phyloP scores from a whole-genome alignment of 768 basidiomycete genomes.

The Trametes villosa region DNA sequence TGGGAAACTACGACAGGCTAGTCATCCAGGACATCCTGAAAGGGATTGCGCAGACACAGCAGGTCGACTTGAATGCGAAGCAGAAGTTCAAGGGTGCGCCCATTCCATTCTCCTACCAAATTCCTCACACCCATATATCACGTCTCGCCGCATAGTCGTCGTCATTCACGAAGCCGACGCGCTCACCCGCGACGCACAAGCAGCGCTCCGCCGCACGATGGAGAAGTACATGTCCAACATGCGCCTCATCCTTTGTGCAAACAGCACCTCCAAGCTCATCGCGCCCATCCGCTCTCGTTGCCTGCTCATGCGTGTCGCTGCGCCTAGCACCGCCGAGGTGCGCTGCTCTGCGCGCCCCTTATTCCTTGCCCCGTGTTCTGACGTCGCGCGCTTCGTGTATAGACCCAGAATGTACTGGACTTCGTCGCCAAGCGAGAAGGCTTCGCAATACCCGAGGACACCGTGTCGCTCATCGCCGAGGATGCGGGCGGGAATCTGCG shows the following conservation, averaged over 20 bases:
- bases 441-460: constrained; percentile 81
- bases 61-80: constrained; percentile 93
- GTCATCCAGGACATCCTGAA: constrained; percentile 97
- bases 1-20: constrained; percentile 91
- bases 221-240: constrained; percentile 99
- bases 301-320: constrained; percentile 90
- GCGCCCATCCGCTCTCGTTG: constrained; percentile 97
- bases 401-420: constrained; percentile 84
- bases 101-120: too few species aligned
- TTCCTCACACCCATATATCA: constrained; percentile 2
- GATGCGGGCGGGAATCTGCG: constrained; percentile 90
- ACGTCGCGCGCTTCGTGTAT: neutral
- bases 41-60: constrained; percentile 98
- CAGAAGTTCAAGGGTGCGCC: constrained; percentile 92
- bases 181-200: constrained; percentile 93
- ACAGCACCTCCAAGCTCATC: constrained; percentile 93
- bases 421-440: constrained; percentile 80
- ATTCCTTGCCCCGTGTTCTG: constrained; percentile 34
- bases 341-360: constrained; percentile 17
- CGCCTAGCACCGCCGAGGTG: constrained; percentile 81
- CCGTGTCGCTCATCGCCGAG: constrained; percentile 72
- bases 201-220: constrained; percentile 96
- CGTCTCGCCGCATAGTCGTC: constrained; percentile 63
- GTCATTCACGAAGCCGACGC: constrained; percentile 98
- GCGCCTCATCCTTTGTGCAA: constrained; percentile 95